Base-by-base conservation (phyloP, 2,329 filamentous ascomycete species). In the Stagonosporopsis chrysanthemi region DNA sequence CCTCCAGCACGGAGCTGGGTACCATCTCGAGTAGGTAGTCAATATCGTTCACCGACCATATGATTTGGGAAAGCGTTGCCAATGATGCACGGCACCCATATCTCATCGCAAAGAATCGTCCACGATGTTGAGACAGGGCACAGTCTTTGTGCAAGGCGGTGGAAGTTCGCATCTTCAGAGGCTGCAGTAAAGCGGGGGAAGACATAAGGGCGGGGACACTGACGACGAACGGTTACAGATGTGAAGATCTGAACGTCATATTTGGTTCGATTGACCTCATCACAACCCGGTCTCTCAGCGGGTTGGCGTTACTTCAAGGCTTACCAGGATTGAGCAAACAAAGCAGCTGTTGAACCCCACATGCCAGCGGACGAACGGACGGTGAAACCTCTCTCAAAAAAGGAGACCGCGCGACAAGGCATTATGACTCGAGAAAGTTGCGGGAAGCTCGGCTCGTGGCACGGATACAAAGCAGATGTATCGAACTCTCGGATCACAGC, bases 1-100 rank as follows among this genome's bases (percentile, higher is more conserved):
- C 40, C 7, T 52, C 24, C 12, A 44, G 49, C 26, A 52, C 49
- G 12, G 49, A 52, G n/a, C 19, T 41, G 23, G 39, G 29, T 7
- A 31, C 41, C n/a, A 14, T 24, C 22, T 29, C 49, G 3, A 52
- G 49, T 36, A 31, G 41, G 15, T n/a, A 39, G 8, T 29, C n/a
- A 23, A 8, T 5, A 15, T 4, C 41, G 24, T 44, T 40, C 5
- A 24, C 28, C 7, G 49, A 45, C 23, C 33, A 52, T 12, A 14
- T 45, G 29, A 11, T 4, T 12, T 23, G 41, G 24, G 31, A 45
- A 4, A 7, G 12, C 6, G 4, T 39, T 2, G 31, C 24, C 4
- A 33, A 17, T 17, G 17, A 33, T 12, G 23, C 8, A 7, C 17
- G 1, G 9, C 24, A 23, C 12, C 1, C 4, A 4, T 15, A 14